Evolutionary conservation across 2,329 filamentous ascomycete species (phyloP).

Genomic region (Huntiella omanensis): DNA sequence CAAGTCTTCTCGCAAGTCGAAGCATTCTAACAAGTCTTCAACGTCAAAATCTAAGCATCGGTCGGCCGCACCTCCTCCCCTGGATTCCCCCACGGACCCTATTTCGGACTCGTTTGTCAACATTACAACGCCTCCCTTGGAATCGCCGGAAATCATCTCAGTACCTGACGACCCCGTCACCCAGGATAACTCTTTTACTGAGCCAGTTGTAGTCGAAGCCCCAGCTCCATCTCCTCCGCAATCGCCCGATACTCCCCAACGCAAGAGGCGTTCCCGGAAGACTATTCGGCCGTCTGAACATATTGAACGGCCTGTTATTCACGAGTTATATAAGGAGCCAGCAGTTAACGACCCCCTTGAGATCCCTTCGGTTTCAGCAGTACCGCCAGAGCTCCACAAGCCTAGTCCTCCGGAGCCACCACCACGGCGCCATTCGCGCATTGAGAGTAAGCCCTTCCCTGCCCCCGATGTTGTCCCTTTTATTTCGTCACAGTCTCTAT

Average conservation of each 20-base stretch:
- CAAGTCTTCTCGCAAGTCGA: conserved; percentile 4
- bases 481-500: no score
- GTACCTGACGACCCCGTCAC: not conserved
- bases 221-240: no score
- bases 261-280: no score
- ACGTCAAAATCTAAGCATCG: conserved; percentile 1
- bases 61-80: not conserved
- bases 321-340: no score
- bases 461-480: not conserved
- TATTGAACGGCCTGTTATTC: no score
- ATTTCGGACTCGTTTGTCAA: not conserved
- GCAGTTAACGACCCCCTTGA: not conserved
- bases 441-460: conserved; percentile 3
- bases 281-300: no score
- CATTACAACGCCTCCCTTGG: not conserved
- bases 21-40: conserved; percentile 2
- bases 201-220: no score
- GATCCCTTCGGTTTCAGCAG: not conserved
- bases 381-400: not conserved
- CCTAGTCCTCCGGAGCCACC: not conserved
- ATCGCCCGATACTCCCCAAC: no score
- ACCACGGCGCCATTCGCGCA: not conserved
- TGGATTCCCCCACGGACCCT: not conserved
- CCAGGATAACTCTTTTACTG: not conserved
- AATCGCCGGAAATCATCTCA: conserved; percentile 2